Base-by-base conservation (phyloP, 495 filamentous ascomycete species). In the Penicillium waksmanii region DNA sequence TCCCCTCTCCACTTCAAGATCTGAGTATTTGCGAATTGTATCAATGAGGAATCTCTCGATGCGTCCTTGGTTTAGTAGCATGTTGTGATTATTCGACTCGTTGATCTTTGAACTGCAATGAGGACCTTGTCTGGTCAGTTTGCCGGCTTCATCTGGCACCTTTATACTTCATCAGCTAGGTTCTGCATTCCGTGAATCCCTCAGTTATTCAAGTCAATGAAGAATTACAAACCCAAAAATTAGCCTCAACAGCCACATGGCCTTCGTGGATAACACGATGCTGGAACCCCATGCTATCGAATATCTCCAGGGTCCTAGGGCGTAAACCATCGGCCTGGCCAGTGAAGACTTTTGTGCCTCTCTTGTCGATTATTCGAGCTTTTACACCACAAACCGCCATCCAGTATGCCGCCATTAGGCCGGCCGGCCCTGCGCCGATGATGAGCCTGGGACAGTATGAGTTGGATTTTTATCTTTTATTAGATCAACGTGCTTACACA, bases 341-440 rank as follows among this genome's bases (percentile, higher is more conserved):
- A 15, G 73, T 79, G 62, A 77, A 79, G 13, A 84, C 74, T 57
- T 81, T 82, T 5, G 73, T 82, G 7, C 67, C 73, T 34, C 82
- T 75, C 61, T 88, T 88, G 66, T 89, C 87, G 18, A 91, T 65
- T 19, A 89, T 83, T 5, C 84, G 77, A 6, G 83, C 69, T n/a
- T 80, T 69, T 53, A 89, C 75, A 5, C 84, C 85, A 58, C 75
- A 85, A 44, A 79, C 79, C 12, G 86, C 79, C 69, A 89, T 80
- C 82, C 86, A 89, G 43, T 80, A 76, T 1, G 87, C 85, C 25
- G 80, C 79, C 81, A 87, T 87, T 9, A 89, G 76, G 48, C 82
- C 86, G 0, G 86, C 81, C 0, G 87, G 87, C n/a, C 87, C 86
- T n/a, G 86, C 85, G 9, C 87, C 87, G 21, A 89, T 70, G 33